Evolutionary conservation across 768 basidiomycete species (phyloP), one percentile per base, ranked within the genome.

Genomic region (Symmetrospora coprosmae): DNA sequence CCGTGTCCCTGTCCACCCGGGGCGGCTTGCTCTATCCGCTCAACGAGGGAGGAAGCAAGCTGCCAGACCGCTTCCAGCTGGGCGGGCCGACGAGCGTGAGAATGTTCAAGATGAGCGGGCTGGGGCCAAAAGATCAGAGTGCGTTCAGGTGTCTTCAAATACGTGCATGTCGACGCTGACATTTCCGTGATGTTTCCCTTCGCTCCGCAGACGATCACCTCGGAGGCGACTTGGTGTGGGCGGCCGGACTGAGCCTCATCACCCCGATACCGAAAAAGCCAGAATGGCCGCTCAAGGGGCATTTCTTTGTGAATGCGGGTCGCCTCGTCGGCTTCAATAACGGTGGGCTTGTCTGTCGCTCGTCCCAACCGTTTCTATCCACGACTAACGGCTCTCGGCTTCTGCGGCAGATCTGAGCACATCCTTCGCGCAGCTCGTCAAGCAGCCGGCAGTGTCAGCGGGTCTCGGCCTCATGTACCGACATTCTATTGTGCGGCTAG

Each of bases 41-140:
- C 47, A 33, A 23, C n/a, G 47, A 33, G 47, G 46, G 34, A 41
- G 63, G 51, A 49, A 73, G 59, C 61, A 77, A 81, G 23, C 84
- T 87, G 67, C 78, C 82, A 1, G 94, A 99, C 73, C 81, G 89
- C 4, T 89, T 89, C 71, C 90, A 92, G 65, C 78, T 96, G 0
- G 94, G 94, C 25, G 94, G 94, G 0, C 90, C 94, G 0, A 80
- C 83, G 6, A 87, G 82, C 52, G 77, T 97, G 0, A 77, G 94
- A 4, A 79, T 81, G 50, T 91, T 92, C 73, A 78, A 78, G 41
- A 75, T 77, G 5, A 87, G 86, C 68, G 76, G 82, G 2, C 76
- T 94, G 74, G 90, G 90, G 4, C 83, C 85, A 0, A 78, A 77
- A 21, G 87, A 90, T 23, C 27, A 53, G 11, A 61, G 65, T 64